Evolutionary conservation across 2,329 filamentous ascomycete genomes (phyloP), one percentile per base, ranked within the genome.

Genomic region (Daldinia eschscholtzii): DNA sequence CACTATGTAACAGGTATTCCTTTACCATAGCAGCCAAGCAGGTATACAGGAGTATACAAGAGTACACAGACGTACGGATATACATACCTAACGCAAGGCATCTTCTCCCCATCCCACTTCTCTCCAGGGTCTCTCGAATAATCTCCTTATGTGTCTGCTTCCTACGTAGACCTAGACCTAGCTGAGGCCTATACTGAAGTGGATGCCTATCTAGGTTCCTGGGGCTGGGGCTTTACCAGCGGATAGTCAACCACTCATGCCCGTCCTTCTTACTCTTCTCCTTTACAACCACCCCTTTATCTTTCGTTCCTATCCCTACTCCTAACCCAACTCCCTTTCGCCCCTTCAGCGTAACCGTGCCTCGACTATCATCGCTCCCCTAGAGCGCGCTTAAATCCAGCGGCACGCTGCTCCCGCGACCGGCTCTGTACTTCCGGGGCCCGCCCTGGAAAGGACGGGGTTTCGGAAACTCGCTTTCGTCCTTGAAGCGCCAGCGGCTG

Each of bases 331-430:
- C 13, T 33, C 37, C 44, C 39, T 15, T 20, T 55, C 42, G 9
- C 30, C 28, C 33, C 26, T 15, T 33, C 6, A n/a, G 6, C 35
- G 20, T 15, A 23, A 2, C n/a, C 30, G 26, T 33, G 7, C 20
- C 33, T 18, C 20, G 18, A 13, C 71, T 35, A 12, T 53, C 20
- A 23, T n/a, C 62, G 39, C 70, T 63, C 30, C 20, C 58, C 76
- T 79, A 82, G 52, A 91, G 85, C 13, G 86, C 84, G 72, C 84
- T 88, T 77, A 99, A 81, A 83, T 98, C 93, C 74, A 98, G 83
- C 33, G 96, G 96, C 73, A 98, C 94, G 83, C 93, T 98, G 82
- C 94, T 98, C 35, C 94, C 95, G 77, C 95, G 88, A 7, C 96
- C 96, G 39, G 96, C 96, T 70, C 95, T 87, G 80, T 98, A 99